Percentiles rank a stretch among this genome's conserved stretches.
Evolutionary conservation across 495 filamentous ascomycete species (phyloP).

Genomic region (Xylaria castorea): DNA sequence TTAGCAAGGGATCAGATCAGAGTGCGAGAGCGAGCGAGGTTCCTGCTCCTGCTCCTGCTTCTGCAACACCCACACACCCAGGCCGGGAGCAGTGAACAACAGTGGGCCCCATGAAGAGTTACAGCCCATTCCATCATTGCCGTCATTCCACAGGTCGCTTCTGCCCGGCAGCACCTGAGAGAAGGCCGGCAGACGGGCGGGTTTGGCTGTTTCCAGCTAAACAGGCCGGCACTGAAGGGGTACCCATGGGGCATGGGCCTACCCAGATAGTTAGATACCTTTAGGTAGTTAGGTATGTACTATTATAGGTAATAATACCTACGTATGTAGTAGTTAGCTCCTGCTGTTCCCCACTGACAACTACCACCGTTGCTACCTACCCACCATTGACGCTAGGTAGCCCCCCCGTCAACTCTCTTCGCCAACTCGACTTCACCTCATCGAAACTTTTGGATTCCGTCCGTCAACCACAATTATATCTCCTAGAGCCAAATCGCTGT

Average conservation of each 20-base stretch:
- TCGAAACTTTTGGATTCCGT: conserved; percentile 42
- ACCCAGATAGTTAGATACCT: too few species aligned
- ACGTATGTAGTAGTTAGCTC: too few species aligned
- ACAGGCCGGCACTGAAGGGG: neutral
- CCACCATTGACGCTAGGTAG: conserved; percentile 21
- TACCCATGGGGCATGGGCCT: neutral
- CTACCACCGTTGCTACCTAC: conserved; percentile 10
- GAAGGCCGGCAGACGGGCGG: conserved; percentile 3
- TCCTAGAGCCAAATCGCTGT: conserved; percentile 36
- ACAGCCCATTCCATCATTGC: neutral
- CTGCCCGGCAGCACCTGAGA: conserved; percentile 20
- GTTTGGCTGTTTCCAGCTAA: conserved; percentile 6
- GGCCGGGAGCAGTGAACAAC: conserved; percentile 9
- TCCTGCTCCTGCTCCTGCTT: neutral
- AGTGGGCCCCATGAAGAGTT: neutral
- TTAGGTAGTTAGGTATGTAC: too few species aligned
- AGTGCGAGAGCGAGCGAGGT: neutral
- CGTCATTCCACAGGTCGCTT: neutral
- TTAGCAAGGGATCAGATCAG: neutral
- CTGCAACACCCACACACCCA: neutral
- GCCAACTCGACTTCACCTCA: conserved; percentile 37
- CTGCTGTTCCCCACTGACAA: conserved; percentile 16
- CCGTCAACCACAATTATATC: conserved; percentile 36
- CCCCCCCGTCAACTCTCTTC: conserved; percentile 26
- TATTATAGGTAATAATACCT: too few species aligned